phyloP scores from a whole-genome alignment of 1,139 yeast species.

The Taphrina sp. region DNA sequence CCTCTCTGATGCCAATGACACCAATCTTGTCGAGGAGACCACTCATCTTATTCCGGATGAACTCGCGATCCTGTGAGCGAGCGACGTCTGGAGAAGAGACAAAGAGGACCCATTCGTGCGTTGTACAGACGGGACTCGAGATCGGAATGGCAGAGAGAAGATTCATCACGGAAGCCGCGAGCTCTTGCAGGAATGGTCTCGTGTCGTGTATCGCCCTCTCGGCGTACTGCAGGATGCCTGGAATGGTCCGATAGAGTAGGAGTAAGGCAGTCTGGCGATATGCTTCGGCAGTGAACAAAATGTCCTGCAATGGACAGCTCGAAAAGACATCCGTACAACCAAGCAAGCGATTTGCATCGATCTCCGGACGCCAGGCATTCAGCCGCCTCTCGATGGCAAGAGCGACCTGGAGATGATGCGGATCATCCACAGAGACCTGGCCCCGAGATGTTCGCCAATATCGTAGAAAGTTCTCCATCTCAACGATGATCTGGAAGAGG shows the following conservation, averaged over 20 bases:
- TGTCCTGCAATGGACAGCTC: constrained; percentile 23
- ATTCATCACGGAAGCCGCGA: constrained; percentile 15
- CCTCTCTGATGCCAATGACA: constrained; percentile 28
- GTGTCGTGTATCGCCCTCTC: background rate
- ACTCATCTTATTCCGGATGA: constrained; percentile 23
- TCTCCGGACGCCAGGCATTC: constrained; percentile 14
- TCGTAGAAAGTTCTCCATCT: constrained; percentile 28
- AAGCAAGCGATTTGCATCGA: constrained; percentile 7
- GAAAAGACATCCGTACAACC: constrained; percentile 22
- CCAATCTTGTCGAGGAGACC: constrained; percentile 31
- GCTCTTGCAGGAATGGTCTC: background rate
- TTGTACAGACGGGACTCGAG: constrained; percentile 29
- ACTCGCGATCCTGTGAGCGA: constrained; percentile 3
- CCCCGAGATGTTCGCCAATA: background rate
- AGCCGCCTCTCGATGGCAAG: constrained; percentile 16
- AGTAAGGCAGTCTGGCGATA: constrained; percentile 26
- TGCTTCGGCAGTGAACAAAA: constrained; percentile 26
- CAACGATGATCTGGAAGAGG: constrained; percentile 13
- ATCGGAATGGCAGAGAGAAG: constrained; percentile 5
- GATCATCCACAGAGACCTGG: background rate
- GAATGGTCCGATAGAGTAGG: constrained; percentile 18
- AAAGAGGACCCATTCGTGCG: constrained; percentile 31
- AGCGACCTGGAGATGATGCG: constrained; percentile 10
- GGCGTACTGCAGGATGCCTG: constrained; percentile 1
- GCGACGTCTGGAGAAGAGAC: constrained; percentile 26